A percentile compares a stretch with the other conserved stretches of the same genome.
These are phyloP conservation scores for Backusella macrospora DNA, from an alignment of 192 early-diverging fungal species.

Conservation along the genomic window DNA sequence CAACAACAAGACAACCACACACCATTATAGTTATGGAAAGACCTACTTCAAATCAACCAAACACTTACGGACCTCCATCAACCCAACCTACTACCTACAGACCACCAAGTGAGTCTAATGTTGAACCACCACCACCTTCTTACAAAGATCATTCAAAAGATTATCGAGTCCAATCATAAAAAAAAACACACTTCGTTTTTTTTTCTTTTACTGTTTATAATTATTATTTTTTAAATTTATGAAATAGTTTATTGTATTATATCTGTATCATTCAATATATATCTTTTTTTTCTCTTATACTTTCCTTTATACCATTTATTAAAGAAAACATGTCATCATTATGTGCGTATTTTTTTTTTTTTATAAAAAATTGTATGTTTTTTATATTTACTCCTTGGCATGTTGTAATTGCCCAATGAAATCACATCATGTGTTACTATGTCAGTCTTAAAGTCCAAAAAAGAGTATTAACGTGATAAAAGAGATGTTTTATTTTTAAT, in stretches of 20 bases:
- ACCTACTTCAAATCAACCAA: background rate
- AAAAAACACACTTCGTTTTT: background rate
- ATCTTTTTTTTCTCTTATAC: background rate
- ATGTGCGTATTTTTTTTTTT: background rate
- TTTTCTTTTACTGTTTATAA: background rate
- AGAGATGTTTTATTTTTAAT: background rate
- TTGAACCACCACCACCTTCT: constrained; percentile 4
- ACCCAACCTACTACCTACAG: background rate
- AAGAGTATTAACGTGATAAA: background rate
- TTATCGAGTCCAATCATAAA: background rate
- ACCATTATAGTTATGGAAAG: background rate
- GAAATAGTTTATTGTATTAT: background rate
- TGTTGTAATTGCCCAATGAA: background rate
- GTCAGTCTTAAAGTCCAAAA: background rate
- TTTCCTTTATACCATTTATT: background rate
- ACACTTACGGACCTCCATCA: background rate
- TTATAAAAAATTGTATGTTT: background rate
- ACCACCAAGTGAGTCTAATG: background rate
- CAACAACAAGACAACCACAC: background rate
- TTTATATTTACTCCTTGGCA: background rate
- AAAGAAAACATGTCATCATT: background rate
- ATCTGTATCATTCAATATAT: constrained; percentile 6
- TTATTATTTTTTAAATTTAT: background rate
- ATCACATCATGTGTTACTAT: constrained; percentile 7
- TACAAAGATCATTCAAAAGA: constrained; percentile 3